Evolutionary conservation across 2,329 filamentous ascomycete species (phyloP), one percentile per base, ranked within the genome.

Genomic region (Colletotrichum aenigma): DNA sequence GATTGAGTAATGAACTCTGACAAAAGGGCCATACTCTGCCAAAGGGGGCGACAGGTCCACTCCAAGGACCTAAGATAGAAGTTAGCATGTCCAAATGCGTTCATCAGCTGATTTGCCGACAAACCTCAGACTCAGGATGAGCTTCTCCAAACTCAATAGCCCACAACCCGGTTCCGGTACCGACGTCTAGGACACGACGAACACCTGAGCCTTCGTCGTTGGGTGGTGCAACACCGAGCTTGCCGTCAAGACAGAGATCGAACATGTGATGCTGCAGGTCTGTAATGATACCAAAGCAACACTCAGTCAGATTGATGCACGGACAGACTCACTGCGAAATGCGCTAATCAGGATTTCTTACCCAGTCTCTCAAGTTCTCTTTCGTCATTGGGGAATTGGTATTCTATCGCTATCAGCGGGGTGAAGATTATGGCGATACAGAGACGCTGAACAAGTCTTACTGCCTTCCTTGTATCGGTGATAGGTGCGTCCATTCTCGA

Each of bases 401-500:
- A 66, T 24, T 24, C 64, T 66, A 5, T 21, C 8, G 48, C 12
- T 55, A 21, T n/a, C 18, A 55, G 36, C 7, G 0, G 4, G 13
- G 7, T 7, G 26, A 13, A 28, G 16, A 65, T 9, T 5, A 34
- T 34, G 32, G 32, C 12, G 32, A 34, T 6, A 13, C 4, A 13
- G 32, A 34, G 32, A 34, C 10, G 12, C 5, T 12, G 10, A 34
- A 34, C 12, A 13, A 9, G 4, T 15, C 21, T 52, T n/a, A 55
- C 65, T 26, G 10, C 81, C 79, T n/a, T 82, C 81, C 32, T 82
- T 82, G 56, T 79, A 81, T 0, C 77, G 76, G 26, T 81, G 80
- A 24, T 81, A 82, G 0, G 79, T 80, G 9, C 80, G 78, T 0
- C 81, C 80, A 13, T 82, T 81, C 36, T 82, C 81, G 21, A 79